phyloP scores from a whole-genome alignment of 108 stramenopile genomes.

The Pseudonitzschia pungens region DNA sequence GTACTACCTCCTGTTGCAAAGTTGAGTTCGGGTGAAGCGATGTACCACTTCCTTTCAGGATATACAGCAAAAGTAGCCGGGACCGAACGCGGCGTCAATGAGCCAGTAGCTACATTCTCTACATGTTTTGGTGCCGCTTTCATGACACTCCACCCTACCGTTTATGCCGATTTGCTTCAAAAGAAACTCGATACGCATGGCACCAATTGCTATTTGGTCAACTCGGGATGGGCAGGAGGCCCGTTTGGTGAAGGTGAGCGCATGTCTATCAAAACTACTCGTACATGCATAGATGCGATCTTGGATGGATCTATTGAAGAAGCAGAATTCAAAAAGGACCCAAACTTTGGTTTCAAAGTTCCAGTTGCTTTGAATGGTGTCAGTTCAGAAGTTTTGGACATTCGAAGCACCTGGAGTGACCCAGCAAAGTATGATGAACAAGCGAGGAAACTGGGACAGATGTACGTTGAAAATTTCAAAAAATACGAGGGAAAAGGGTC shows the following conservation, averaged over 20 bases:
- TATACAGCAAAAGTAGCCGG: conserved; percentile 99
- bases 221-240: conserved; percentile 98
- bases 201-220: conserved; percentile 92
- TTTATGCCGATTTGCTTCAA: conserved; percentile 93
- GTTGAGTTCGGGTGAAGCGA: conserved; percentile 91
- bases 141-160: conserved; percentile 93
- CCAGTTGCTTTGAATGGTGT: conserved; percentile 86
- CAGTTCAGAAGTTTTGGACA: conserved; percentile 75
- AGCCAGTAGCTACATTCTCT: conserved; percentile 91
- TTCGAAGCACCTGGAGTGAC: conserved; percentile 90
- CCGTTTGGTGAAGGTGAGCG: conserved; percentile 92
- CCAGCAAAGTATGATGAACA: conserved; percentile 81
- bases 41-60: conserved; percentile 97
- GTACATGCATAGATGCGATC: conserved; percentile 93
- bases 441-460: conserved; percentile 83
- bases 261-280: conserved; percentile 96
- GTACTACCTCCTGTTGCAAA: conserved; percentile 96
- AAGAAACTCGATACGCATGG: conserved; percentile 89
- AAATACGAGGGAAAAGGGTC: conserved; percentile 85
- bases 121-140: conserved; percentile 99
- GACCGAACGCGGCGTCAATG: conserved; percentile 95
- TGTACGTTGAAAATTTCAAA: conserved; percentile 95
- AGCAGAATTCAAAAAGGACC: conserved; percentile 73
- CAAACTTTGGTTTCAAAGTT: conserved; percentile 91
- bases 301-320: conserved; percentile 90